phyloP scores from a whole-genome alignment of 2,329 filamentous ascomycete species.

The Sordariomycetes sp. region DNA sequence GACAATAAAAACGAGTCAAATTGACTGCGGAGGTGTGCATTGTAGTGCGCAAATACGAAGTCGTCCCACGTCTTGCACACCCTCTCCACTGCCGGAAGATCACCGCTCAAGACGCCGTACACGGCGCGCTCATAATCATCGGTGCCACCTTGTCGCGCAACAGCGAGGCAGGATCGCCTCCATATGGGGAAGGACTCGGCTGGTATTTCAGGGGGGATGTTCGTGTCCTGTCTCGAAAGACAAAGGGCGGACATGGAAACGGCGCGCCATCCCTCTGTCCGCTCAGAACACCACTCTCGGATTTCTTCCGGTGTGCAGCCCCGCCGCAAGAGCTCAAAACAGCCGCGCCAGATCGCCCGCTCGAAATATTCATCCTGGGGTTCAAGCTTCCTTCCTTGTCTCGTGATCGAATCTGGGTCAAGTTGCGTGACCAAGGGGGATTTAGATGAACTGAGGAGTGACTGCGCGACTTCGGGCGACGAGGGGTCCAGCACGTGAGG shows the following conservation, averaged over 20 bases:
- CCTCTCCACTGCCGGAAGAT: slow-evolving; percentile 62
- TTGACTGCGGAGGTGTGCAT: slow-evolving; percentile 66
- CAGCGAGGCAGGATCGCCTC: slow-evolving; percentile 63
- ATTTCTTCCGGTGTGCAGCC: slow-evolving; percentile 66
- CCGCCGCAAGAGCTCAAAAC: slow-evolving; percentile 81
- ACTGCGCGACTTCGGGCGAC: slow-evolving; percentile 39
- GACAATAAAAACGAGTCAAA: slow-evolving; percentile 59
- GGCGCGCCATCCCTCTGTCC: slow-evolving; percentile 81
- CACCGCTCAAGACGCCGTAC: slow-evolving; percentile 80
- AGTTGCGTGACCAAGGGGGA: slow-evolving; percentile 70
- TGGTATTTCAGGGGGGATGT: slow-evolving; percentile 23
- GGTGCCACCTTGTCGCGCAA: slow-evolving; percentile 54
- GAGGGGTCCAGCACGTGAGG: slow-evolving; percentile 51
- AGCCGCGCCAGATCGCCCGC: slow-evolving; percentile 82
- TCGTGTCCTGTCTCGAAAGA: slow-evolving; percentile 31
- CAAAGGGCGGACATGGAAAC: slow-evolving; percentile 65
- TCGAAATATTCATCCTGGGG: slow-evolving; percentile 81
- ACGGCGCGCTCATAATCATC: slow-evolving; percentile 79
- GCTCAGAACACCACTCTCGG: slow-evolving; percentile 72
- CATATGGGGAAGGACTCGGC: slow-evolving; percentile 47
- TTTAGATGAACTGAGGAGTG: slow-evolving; percentile 43
- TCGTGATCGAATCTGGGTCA: slow-evolving; percentile 78
- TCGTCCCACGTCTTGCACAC: slow-evolving; percentile 78
- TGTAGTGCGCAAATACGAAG: slow-evolving; percentile 76
- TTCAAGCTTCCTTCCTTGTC: slow-evolving; percentile 66